Base-by-base conservation (phyloP, 2,329 filamentous ascomycete genomes). In the Aspergillus ibericus region DNA sequence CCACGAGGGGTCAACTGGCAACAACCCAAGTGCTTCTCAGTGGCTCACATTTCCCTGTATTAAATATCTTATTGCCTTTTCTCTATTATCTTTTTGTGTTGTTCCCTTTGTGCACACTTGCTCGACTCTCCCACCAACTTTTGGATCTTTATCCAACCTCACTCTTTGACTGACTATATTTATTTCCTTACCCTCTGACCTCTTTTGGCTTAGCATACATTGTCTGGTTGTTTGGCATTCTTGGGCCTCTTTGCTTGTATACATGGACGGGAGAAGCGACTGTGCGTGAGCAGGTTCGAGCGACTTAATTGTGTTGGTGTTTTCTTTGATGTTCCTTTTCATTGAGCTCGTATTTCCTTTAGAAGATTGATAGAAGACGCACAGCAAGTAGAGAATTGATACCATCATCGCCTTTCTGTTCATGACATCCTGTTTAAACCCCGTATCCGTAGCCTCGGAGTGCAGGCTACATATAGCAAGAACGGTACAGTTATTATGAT, bases 301-400 rank as follows among this genome's bases (percentile, higher is more conserved):
- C 51, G 51, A 36, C 36, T 53, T 53, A 44, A 53, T 53, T 53
- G n/a, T 34, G 40, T 53, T 42, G 36, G 36, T 53, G 51, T 12
- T 49, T 55, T 34, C 5, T 16, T 18, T 38, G 34, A 35, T 36
- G 15, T 51, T 22, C 22, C 27, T 35, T 51, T 22, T 51, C 47
- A 27, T 15, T 57, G 27, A 55, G 46, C 56, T 58, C 32, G 22
- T 62, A 59, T 59, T 35, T 55, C 50, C 56, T 55, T 55, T 62
- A 61, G 59, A 66, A 62, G 63, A 66, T 60, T 59, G 63, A 66
- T 64, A 68, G 64, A 68, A 62, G 60, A 61, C 40, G 56, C 52
- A 56, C 53, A 58, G 52, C 50, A 57, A 59, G 52, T 66, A 66
- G 64, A 66, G 60, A 66, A 65, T 62, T 64, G 62, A 64, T 64